These are phyloP conservation scores for Claviceps pusilla DNA, from an alignment of 2,329 filamentous ascomycete species.

Conservation along the genomic window DNA sequence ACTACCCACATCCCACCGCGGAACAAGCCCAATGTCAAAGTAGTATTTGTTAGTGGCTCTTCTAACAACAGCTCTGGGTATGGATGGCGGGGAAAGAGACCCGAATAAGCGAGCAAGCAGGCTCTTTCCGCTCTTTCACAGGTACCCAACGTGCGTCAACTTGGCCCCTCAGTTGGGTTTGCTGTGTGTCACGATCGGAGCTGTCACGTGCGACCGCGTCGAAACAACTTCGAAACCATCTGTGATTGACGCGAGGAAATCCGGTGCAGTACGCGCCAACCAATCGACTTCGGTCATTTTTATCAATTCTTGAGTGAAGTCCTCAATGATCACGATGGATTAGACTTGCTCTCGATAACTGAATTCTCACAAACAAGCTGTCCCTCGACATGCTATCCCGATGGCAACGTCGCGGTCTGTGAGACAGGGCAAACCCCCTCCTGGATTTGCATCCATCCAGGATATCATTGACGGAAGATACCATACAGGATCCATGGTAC, in stretches of 20 bases:
- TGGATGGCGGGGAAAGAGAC: not conserved
- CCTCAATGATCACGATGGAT: not conserved
- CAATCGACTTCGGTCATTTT: not conserved
- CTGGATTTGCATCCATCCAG: conserved; percentile 18
- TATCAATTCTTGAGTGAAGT: not conserved
- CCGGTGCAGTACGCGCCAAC: not conserved
- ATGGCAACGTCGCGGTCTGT: conserved; percentile 4
- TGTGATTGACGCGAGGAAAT: not conserved
- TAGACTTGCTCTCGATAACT: not conserved
- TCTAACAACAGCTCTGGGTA: not conserved
- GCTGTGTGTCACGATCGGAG: not conserved
- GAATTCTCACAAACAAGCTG: not conserved
- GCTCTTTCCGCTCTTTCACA: too few relatives aligned
- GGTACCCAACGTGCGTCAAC: too few relatives aligned
- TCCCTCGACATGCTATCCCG: not conserved
- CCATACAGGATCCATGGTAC: conserved; percentile 24
- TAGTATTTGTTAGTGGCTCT: not conserved
- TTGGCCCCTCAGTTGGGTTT: not conserved
- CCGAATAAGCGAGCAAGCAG: not conserved
- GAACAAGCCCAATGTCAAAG: not conserved
- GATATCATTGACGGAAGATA: conserved; percentile 28
- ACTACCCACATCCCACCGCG: not conserved
- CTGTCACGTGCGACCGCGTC: conserved; percentile 3
- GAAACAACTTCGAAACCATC: not conserved
- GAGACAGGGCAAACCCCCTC: conserved; percentile 8